Conservation (phyloP, 116 monocot genomes). For the Papilionanthe hybrid region DNA sequence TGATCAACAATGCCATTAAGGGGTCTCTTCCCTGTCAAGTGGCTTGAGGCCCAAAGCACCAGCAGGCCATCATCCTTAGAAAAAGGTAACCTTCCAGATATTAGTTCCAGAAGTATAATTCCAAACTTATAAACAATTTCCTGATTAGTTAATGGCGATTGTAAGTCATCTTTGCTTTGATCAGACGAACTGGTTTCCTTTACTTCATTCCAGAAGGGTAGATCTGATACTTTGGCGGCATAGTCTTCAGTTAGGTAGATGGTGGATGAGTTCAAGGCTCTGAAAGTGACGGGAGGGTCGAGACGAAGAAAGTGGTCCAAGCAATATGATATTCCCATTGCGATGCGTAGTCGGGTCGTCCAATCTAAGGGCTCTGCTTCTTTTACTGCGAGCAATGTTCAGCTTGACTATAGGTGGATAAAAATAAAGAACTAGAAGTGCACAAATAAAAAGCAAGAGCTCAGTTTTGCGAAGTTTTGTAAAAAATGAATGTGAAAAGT, state of each 20-base stretch:
- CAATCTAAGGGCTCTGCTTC: conserved; percentile 59
- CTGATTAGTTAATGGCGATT: conserved; percentile 5
- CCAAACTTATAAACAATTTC: conserved; percentile 45
- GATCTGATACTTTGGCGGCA: conserved; percentile 35
- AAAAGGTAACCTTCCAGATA: conserved; percentile 44
- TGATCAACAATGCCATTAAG: conserved; percentile 28
- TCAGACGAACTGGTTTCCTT: background rate
- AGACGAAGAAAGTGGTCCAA: conserved; percentile 37
- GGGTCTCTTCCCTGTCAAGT: conserved; percentile 39
- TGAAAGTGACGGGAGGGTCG: conserved; percentile 26
- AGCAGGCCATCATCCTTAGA: conserved; percentile 43
- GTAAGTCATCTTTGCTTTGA: conserved; percentile 11
- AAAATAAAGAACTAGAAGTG: background rate
- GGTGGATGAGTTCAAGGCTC: conserved; percentile 28
- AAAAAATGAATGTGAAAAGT: too few relatives aligned
- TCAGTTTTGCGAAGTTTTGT: too few relatives aligned
- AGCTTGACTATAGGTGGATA: background rate
- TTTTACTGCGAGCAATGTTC: conserved; percentile 26
- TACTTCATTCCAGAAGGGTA: conserved; percentile 19
- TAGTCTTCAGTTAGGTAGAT: conserved; percentile 51
- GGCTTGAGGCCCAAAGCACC: conserved; percentile 49
- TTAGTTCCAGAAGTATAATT: conserved; percentile 42
- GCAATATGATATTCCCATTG: conserved; percentile 45
- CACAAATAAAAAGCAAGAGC: background rate
- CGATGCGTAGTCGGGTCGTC: conserved; percentile 33